Percentiles rank a stretch among this genome's conserved stretches.
Conservation (phyloP, 176 grass and related monocot genomes). For the Melocanna baccifera region DNA sequence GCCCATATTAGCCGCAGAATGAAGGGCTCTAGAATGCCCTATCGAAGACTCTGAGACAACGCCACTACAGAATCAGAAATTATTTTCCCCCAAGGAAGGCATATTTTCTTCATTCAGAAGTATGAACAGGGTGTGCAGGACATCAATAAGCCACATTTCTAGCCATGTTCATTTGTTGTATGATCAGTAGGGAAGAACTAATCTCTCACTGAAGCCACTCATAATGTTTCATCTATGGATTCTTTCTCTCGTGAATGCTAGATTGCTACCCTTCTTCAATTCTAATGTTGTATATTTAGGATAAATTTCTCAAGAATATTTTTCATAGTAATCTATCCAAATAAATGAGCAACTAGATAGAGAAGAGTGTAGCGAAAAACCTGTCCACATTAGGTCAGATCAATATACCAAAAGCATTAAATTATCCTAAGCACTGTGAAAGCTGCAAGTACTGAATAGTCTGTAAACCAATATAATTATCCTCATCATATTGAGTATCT, state of each 20-base stretch:
- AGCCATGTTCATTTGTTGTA: conserved; percentile 1
- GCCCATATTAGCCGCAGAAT: not conserved
- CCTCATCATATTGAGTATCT: not conserved
- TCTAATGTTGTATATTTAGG: not conserved
- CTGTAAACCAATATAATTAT: not conserved
- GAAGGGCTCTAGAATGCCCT: not conserved
- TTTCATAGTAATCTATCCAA: not conserved
- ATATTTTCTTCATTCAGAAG: not conserved
- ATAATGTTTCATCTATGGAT: not conserved
- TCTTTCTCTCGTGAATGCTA: not conserved
- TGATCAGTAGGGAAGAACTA: not conserved
- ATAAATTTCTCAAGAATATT: not conserved
- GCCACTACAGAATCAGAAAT: not conserved
- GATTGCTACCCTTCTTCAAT: not conserved
- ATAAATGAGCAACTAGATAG: conserved; percentile 5
- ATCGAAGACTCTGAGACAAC: not conserved
- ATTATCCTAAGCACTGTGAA: conserved; percentile 1
- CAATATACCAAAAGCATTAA: not conserved
- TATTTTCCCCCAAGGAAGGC: not conserved
- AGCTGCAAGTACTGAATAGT: not conserved
- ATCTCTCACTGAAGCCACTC: conserved; percentile 16
- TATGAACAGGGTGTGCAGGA: not conserved
- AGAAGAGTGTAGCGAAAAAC: not conserved
- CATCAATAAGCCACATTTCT: not conserved
- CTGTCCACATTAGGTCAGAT: not conserved